Evolutionary conservation across 2,329 filamentous ascomycete species (phyloP).

Genomic region (Aspergillus niger): DNA sequence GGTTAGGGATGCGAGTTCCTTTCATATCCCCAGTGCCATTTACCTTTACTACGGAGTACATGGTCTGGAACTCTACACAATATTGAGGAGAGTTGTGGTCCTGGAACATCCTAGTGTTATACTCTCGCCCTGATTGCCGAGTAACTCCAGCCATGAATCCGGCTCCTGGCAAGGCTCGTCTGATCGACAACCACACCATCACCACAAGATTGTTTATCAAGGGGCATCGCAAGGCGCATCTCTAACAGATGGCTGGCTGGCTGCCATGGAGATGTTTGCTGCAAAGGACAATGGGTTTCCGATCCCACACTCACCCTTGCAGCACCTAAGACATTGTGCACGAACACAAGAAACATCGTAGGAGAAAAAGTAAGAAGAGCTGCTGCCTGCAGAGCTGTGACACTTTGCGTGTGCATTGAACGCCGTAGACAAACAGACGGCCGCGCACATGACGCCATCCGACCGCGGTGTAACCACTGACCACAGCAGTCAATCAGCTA

Average conservation of each 20-base stretch:
- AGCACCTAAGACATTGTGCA: conserved; percentile 1
- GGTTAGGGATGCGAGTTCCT: not conserved
- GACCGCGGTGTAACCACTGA: not conserved
- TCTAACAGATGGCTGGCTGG: not conserved
- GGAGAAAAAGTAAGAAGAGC: not conserved
- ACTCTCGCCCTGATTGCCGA: not conserved
- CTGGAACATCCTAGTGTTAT: not conserved
- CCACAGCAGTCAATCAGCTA: too few species aligned
- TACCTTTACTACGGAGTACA: not conserved
- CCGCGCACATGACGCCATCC: not conserved
- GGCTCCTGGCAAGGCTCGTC: not conserved
- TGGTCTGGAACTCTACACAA: not conserved
- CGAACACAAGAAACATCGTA: not conserved
- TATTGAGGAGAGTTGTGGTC: not conserved
- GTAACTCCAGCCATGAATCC: not conserved
- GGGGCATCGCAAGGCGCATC: not conserved
- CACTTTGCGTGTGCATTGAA: not conserved
- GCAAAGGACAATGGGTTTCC: not conserved
- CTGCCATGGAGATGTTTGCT: conserved; percentile 5
- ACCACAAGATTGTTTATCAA: not conserved
- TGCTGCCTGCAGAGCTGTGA: not conserved
- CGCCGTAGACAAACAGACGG: not conserved
- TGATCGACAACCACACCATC: conserved; percentile 1
- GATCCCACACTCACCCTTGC: not conserved
- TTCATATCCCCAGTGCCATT: not conserved